A percentile compares a stretch with the other conserved stretches of the same genome.
Conservation (phyloP, 805 yeast species). For the Lachancea sp. region DNA sequence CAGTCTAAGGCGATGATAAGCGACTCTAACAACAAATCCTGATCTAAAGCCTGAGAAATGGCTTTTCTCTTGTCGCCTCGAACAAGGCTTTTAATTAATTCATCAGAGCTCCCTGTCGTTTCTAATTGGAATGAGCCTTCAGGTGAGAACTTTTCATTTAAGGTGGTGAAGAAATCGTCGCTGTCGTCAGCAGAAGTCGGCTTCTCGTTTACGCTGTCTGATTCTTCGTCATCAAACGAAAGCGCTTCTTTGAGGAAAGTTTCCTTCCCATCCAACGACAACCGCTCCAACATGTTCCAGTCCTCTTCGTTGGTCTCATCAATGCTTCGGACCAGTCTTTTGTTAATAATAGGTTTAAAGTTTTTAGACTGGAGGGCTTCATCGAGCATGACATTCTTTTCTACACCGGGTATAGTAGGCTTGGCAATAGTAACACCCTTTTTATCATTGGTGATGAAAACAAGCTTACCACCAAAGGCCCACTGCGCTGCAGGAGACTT, state of each 20-base stretch:
- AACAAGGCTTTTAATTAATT: constrained; percentile 46
- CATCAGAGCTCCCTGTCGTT: constrained; percentile 34
- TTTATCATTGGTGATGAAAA: constrained; percentile 42
- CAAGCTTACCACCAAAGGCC: constrained; percentile 92
- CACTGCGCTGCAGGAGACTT: constrained; percentile 65
- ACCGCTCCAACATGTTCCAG: constrained; percentile 55
- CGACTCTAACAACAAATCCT: constrained; percentile 68
- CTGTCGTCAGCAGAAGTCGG: constrained; percentile 24
- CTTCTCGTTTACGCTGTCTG: constrained; percentile 13
- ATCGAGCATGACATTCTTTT: constrained; percentile 39
- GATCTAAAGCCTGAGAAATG: constrained; percentile 55
- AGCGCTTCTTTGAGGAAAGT: constrained; percentile 44
- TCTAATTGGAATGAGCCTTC: constrained; percentile 47
- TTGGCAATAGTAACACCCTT: constrained; percentile 34
- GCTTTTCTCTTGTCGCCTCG: constrained; percentile 61
- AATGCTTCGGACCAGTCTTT: constrained; percentile 40
- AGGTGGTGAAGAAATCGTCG: constrained; percentile 35
- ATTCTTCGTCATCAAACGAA: constrained; percentile 30
- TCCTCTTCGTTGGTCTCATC: constrained; percentile 46
- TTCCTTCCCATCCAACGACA: constrained; percentile 45
- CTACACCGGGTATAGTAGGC: constrained; percentile 37
- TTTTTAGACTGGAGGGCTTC: constrained; percentile 53
- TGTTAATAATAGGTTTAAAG: constrained; percentile 48
- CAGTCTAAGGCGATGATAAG: constrained; percentile 71
- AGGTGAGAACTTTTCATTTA: constrained; percentile 40